Evolutionary conservation across 345 rosid species (phyloP).

Genomic region (Mallotus nudiflorus): DNA sequence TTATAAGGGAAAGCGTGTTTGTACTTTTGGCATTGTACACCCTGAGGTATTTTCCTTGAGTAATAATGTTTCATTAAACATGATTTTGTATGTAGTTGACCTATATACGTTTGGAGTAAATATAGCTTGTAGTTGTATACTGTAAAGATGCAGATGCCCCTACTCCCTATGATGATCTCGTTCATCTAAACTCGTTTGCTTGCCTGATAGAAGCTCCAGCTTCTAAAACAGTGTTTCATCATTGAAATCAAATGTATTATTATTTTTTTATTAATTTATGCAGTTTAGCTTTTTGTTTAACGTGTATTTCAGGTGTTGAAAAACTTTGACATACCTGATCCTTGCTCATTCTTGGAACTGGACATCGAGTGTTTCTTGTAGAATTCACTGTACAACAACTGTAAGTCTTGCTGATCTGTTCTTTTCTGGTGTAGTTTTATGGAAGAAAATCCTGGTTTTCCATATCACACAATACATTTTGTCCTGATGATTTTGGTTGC

Average conservation of each 20-base stretch:
- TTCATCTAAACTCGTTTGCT: background rate
- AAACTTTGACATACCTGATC: slow-evolving; percentile 75
- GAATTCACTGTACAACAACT: background rate
- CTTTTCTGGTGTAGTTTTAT: no score
- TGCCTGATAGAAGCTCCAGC: background rate
- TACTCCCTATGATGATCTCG: background rate
- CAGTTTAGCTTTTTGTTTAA: background rate
- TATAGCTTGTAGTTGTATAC: background rate
- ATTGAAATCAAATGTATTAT: background rate
- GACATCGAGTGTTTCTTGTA: slow-evolving; percentile 43
- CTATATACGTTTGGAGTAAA: no score
- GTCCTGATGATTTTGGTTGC: background rate
- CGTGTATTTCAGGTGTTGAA: slow-evolving; percentile 53
- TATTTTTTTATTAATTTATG: no score
- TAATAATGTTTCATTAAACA: background rate
- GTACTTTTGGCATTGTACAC: slow-evolving; percentile 82
- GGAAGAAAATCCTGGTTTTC: no score
- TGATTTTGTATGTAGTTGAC: no score
- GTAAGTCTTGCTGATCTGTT: background rate
- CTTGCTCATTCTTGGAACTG: slow-evolving; percentile 76
- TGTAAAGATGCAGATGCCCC: background rate
- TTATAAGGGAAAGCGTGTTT: slow-evolving; percentile 66
- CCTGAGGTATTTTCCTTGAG: slow-evolving; percentile 52
- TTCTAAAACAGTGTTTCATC: background rate
- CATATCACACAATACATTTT: no score